Evolutionary conservation across 148 eudicot genomes (phyloP), one percentile per base, ranked within the genome.

Genomic region (Fallopia convolvulus): DNA sequence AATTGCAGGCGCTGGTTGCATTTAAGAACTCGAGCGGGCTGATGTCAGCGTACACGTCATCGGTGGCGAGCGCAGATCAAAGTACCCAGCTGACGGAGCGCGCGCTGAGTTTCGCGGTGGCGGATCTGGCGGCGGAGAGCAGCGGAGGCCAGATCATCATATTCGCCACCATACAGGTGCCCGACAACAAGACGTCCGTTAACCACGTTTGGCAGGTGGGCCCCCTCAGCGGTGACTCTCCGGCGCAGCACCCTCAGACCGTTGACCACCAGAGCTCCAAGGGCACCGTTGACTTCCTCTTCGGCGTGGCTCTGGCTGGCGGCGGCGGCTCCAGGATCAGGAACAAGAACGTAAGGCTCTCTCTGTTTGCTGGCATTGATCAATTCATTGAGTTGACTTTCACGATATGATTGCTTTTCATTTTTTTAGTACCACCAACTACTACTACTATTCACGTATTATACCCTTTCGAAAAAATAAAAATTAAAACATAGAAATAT

Each of bases 141-240:
- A 71, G 4, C 3, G 60, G 30, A 0, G 79, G 40, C 17, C 81
- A 82, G 78, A 87, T 93, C 80, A 83, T 86, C 23, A 91, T 96
- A 26, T 84, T 82, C 65, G 99, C 94, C 8, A 94, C 93, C 36
- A 75, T 94, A 39, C 80, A 23, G 55, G 84, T 91, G 53, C 95
- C 98, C 0, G 42, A 6, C 3, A 76, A 77, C 20, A n/a, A 46
- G 8, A 89, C 95, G 3, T 84, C 46, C 9, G 83, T 92, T 44
- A 90, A 81, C 23, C 98, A 94, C 55, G 92, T 92, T 0, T 94
- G 98, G 98, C 98, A 94, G 71, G 81, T 58, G 52, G 98, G 98
- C 8, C 86, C 84, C n/a, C 75, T 86, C 15, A 71, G 71, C 8
- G 60, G 84, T 0, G 87, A 80, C 13, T n/a, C 0, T 0, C 89